Evolutionary conservation across 805 yeast genomes (phyloP).

Genomic region (Saccharomycopsis schoenii): DNA sequence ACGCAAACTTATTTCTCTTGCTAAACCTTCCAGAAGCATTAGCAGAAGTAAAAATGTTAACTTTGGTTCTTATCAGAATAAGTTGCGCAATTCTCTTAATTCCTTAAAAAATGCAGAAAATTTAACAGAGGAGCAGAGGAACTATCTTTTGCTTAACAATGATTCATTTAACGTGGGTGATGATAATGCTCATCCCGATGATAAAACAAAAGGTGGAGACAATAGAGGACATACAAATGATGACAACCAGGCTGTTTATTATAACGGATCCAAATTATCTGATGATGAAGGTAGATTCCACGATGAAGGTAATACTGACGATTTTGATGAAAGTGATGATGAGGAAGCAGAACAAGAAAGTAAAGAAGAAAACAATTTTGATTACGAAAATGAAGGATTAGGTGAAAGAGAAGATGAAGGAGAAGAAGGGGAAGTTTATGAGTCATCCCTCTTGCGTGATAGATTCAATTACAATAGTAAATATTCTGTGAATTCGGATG

Average conservation of each 20-base stretch:
- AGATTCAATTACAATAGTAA: constrained; percentile 6
- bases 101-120: constrained; percentile 8
- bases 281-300: constrained; percentile 17
- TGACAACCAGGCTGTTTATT: constrained; percentile 7
- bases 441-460: constrained; percentile 2
- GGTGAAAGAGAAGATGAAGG: constrained; percentile 3
- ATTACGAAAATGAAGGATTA: not conserved
- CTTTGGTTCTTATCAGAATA: constrained; percentile 15
- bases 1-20: constrained; percentile 6
- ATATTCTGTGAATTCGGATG: constrained; percentile 5
- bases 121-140: constrained; percentile 14
- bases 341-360: constrained; percentile 8
- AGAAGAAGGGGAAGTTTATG: constrained; percentile 9
- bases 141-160: constrained; percentile 11
- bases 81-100: constrained; percentile 10
- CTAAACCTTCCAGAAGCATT: constrained; percentile 11
- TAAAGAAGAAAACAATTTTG: constrained; percentile 7
- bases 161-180: constrained; percentile 10
- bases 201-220: not conserved
- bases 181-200: not conserved
- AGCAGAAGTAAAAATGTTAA: constrained; percentile 15
- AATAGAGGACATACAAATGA: constrained; percentile 7
- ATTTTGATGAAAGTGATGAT: constrained; percentile 4
- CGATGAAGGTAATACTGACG: constrained; percentile 7
- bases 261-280: constrained; percentile 7